These are phyloP conservation scores for Penstemon barbatus DNA, from an alignment of 257 asterid species.

Conservation along the genomic window DNA sequence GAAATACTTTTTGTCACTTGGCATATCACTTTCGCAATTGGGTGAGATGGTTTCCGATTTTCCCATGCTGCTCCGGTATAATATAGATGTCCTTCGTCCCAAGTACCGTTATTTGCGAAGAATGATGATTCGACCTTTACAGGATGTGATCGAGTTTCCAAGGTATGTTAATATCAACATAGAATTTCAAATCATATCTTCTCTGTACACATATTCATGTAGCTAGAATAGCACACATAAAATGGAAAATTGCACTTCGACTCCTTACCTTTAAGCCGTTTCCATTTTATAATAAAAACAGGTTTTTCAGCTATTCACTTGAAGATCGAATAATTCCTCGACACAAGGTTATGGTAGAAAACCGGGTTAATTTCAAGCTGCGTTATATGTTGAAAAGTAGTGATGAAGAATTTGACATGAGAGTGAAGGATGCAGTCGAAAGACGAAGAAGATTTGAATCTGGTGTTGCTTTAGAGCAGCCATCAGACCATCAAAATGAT, in stretches of 20 bases:
- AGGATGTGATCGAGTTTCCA: conserved; percentile 84
- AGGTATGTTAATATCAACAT: conserved; percentile 47
- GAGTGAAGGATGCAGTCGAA: conserved; percentile 59
- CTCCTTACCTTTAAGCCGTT: background rate
- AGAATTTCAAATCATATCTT: background rate
- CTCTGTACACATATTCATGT: background rate
- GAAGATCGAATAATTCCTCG: conserved; percentile 79
- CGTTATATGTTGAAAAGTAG: conserved; percentile 69
- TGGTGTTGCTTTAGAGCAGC: conserved; percentile 35
- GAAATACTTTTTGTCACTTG: conserved; percentile 81
- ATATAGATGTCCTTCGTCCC: conserved; percentile 78
- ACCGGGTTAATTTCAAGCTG: conserved; percentile 75
- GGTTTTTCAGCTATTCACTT: conserved; percentile 96
- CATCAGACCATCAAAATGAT: conserved; percentile 22
- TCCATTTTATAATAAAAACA: conserved; percentile 25
- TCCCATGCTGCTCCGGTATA: conserved; percentile 82
- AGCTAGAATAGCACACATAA: no score
- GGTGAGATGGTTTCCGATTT: conserved; percentile 84
- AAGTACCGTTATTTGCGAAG: conserved; percentile 82
- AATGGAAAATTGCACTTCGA: no score
- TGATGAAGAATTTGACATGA: conserved; percentile 66
- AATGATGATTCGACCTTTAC: conserved; percentile 82
- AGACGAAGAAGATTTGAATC: conserved; percentile 73
- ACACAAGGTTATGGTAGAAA: conserved; percentile 70
- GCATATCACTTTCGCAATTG: conserved; percentile 59